Percentiles rank a stretch among this genome's conserved stretches.
These are phyloP conservation scores for Curvularia sp. DNA, from an alignment of 2,329 filamentous ascomycete species.

Conservation along the genomic window DNA sequence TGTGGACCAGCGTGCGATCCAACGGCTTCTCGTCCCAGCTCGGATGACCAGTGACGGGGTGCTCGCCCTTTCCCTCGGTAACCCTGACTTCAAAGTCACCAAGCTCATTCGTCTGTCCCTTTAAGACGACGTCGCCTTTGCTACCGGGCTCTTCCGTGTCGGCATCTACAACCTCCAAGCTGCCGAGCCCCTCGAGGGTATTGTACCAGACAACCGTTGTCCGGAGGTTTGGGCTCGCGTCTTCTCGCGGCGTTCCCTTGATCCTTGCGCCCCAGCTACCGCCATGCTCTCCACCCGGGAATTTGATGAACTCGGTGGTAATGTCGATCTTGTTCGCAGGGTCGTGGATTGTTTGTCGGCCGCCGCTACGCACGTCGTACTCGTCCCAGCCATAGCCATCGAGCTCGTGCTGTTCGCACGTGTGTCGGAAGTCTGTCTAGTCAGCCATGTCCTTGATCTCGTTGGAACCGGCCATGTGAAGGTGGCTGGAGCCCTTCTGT, in stretches of 20 bases:
- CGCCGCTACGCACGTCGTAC: conserved; percentile 88
- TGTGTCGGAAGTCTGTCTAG: conserved; percentile 79
- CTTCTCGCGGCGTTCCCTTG: conserved; percentile 77
- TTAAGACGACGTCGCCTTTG: conserved; percentile 70
- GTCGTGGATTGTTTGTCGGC: conserved; percentile 89
- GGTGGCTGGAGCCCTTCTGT: background rate
- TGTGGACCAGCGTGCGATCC: conserved; percentile 78
- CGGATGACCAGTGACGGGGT: conserved; percentile 65
- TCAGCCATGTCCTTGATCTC: conserved; percentile 29
- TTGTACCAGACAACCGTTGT: conserved; percentile 84
- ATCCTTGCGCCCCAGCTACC: conserved; percentile 93
- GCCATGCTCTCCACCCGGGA: conserved; percentile 82
- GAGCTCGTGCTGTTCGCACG: conserved; percentile 96
- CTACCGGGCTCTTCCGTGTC: conserved; percentile 56
- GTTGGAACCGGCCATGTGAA: background rate
- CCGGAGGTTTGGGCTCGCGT: conserved; percentile 70
- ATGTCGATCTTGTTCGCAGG: conserved; percentile 86
- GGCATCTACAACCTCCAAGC: conserved; percentile 67
- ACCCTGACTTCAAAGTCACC: conserved; percentile 82
- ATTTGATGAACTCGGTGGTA: conserved; percentile 91
- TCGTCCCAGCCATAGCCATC: conserved; percentile 97
- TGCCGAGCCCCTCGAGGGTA: conserved; percentile 76
- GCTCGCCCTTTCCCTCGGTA: conserved; percentile 72
- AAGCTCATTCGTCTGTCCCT: conserved; percentile 73
- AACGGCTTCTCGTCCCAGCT: conserved; percentile 73